phyloP scores from a whole-genome alignment of 768 basidiomycete genomes.

The Trametes coccinea region DNA sequence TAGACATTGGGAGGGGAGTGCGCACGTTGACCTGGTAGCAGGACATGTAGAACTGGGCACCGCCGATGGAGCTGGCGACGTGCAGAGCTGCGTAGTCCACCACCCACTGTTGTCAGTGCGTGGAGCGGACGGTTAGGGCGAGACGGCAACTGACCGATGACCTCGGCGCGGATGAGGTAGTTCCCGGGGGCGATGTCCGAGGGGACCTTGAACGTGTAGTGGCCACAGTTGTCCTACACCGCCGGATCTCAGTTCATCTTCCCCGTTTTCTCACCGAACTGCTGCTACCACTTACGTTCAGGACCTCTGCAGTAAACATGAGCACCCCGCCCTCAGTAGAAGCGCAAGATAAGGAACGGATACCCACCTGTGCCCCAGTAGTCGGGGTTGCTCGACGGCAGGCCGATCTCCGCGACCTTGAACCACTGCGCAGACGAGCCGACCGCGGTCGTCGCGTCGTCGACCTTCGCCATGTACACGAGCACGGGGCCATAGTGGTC shows the following conservation, averaged over 20 bases:
- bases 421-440: slow-evolving; percentile 49
- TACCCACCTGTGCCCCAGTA: slow-evolving; percentile 42
- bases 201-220: slow-evolving; percentile 51
- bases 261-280: not conserved
- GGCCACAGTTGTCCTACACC: slow-evolving; percentile 50
- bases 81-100: slow-evolving; percentile 38
- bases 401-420: slow-evolving; percentile 50
- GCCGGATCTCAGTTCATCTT: not conserved
- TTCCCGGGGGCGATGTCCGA: slow-evolving; percentile 42
- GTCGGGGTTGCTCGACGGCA: slow-evolving; percentile 49
- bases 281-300: slow-evolving; percentile 29
- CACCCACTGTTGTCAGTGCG: not conserved
- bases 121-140: not conserved
- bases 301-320: slow-evolving; percentile 28
- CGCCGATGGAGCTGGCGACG: slow-evolving; percentile 46
- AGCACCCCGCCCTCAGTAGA: not conserved
- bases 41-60: slow-evolving; percentile 52
- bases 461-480: slow-evolving; percentile 50
- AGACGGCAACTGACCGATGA: slow-evolving; percentile 39
- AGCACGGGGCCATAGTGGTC: slow-evolving; percentile 51
- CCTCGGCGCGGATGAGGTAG: slow-evolving; percentile 52
- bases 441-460: slow-evolving; percentile 45
- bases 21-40: slow-evolving; percentile 45
- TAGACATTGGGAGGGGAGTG: not conserved
- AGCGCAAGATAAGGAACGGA: too few species aligned